These are phyloP conservation scores for Marasmius oreades DNA, from an alignment of 1,284 basidiomycete genomes.

Conservation along the genomic window DNA sequence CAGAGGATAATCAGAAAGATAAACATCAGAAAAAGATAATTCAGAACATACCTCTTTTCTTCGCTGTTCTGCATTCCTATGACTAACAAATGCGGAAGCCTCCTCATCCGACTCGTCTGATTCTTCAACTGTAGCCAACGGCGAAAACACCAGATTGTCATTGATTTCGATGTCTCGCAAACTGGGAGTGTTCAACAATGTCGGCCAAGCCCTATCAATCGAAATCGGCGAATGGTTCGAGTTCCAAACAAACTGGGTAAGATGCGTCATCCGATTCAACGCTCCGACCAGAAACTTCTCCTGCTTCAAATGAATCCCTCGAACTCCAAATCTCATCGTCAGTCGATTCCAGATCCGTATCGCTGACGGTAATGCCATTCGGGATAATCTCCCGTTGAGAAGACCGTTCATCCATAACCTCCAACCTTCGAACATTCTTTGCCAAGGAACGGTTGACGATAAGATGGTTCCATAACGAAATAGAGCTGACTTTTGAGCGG, in stretches of 20 bases:
- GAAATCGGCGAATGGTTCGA: constrained; percentile 59
- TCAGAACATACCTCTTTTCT: constrained; percentile 5
- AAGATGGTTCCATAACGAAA: constrained; percentile 61
- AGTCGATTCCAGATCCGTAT: constrained; percentile 56
- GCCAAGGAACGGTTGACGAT: constrained; percentile 51
- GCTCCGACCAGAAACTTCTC: constrained; percentile 48
- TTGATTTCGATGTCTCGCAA: constrained; percentile 46
- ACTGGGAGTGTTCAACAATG: constrained; percentile 40
- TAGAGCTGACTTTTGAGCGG: constrained; percentile 50
- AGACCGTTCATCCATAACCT: constrained; percentile 56
- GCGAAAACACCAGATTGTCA: constrained; percentile 50
- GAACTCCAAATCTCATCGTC: constrained; percentile 48
- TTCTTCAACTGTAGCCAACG: constrained; percentile 18
- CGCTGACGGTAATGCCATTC: constrained; percentile 39
- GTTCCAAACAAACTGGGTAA: constrained; percentile 51
- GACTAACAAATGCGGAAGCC: too few relatives aligned
- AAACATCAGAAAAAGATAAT: background rate
- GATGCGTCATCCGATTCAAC: constrained; percentile 46
- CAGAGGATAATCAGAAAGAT: background rate
- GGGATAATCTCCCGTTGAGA: constrained; percentile 37
- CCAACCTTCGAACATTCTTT: constrained; percentile 52
- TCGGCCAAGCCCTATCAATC: constrained; percentile 51
- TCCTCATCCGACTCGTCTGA: constrained; percentile 10
- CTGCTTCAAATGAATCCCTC: constrained; percentile 49
- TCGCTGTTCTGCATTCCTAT: background rate